A percentile compares a stretch with the other conserved stretches of the same genome.
Conservation (phyloP, 2,329 filamentous ascomycete genomes). For the Fusarium sterilihyphosum region DNA sequence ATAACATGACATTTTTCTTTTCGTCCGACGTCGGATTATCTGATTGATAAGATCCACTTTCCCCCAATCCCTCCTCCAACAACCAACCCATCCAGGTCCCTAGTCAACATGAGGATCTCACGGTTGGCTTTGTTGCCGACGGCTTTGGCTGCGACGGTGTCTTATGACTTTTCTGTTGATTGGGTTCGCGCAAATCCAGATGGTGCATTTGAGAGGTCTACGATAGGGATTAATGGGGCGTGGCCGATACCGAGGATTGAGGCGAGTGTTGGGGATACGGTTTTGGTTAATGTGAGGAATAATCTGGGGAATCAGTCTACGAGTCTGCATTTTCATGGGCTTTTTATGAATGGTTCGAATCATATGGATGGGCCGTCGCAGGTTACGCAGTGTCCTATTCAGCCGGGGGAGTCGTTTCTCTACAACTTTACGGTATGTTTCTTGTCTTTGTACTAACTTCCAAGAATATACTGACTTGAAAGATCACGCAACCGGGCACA, state of each 20-base stretch:
- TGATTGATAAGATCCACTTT: constrained; percentile 31
- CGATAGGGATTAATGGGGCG: constrained; percentile 79
- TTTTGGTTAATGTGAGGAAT: constrained; percentile 69
- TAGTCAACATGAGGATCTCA: constrained; percentile 16
- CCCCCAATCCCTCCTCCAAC: not conserved
- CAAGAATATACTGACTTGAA: not conserved
- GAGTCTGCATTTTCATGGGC: constrained; percentile 75
- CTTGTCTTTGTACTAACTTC: not conserved
- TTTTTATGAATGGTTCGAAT: constrained; percentile 73
- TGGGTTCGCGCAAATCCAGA: constrained; percentile 81
- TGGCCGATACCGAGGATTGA: constrained; percentile 78
- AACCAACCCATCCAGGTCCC: not conserved
- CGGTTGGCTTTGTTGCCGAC: constrained; percentile 11
- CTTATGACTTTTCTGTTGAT: constrained; percentile 73
- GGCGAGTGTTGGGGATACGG: constrained; percentile 68
- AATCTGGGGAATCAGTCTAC: constrained; percentile 70
- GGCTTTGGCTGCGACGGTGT: constrained; percentile 56
- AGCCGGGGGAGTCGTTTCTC: constrained; percentile 70
- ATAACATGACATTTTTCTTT: not conserved
- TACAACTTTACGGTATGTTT: constrained; percentile 73
- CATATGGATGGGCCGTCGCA: constrained; percentile 77
- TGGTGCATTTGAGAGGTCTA: constrained; percentile 69
- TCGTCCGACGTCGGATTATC: constrained; percentile 26
- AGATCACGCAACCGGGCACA: constrained; percentile 74
- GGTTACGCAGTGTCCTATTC: constrained; percentile 74